These are phyloP conservation scores for Theobroma grandiflorum DNA, from an alignment of 441 rosid species.

Conservation along the genomic window DNA sequence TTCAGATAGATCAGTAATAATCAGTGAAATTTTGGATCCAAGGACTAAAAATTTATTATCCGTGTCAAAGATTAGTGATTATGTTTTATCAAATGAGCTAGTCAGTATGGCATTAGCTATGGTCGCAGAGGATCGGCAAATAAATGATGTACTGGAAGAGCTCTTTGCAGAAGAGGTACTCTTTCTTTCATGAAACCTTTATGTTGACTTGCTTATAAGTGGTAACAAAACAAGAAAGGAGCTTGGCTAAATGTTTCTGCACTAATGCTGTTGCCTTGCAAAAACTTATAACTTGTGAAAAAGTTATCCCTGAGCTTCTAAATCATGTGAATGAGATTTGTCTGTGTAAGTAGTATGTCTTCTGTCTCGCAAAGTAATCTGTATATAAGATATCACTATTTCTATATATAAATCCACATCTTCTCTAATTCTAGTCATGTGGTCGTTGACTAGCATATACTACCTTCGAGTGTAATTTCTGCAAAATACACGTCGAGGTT, in stretches of 20 bases:
- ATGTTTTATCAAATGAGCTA: constrained; percentile 76
- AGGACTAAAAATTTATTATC: constrained; percentile 70
- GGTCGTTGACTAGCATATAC: too few relatives aligned
- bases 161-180: constrained; percentile 81
- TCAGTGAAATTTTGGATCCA: constrained; percentile 80
- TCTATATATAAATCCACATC: too few relatives aligned
- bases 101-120: constrained; percentile 88
- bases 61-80: constrained; percentile 82
- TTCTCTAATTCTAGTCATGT: too few relatives aligned
- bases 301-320: not conserved
- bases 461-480: too few relatives aligned
- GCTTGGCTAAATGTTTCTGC: not conserved
- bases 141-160: constrained; percentile 74
- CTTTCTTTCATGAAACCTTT: constrained; percentile 14
- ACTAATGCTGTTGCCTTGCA: not conserved
- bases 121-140: constrained; percentile 86
- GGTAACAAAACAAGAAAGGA: not conserved
- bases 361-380: not conserved
- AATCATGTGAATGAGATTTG: not conserved
- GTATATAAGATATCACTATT: not conserved
- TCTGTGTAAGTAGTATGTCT: not conserved
- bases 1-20: constrained; percentile 72
- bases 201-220: not conserved
- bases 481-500: too few relatives aligned
- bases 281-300: not conserved